Evolutionary conservation across 192 early-diverging fungal genomes (phyloP).

Genomic region (Podila minutissima): DNA sequence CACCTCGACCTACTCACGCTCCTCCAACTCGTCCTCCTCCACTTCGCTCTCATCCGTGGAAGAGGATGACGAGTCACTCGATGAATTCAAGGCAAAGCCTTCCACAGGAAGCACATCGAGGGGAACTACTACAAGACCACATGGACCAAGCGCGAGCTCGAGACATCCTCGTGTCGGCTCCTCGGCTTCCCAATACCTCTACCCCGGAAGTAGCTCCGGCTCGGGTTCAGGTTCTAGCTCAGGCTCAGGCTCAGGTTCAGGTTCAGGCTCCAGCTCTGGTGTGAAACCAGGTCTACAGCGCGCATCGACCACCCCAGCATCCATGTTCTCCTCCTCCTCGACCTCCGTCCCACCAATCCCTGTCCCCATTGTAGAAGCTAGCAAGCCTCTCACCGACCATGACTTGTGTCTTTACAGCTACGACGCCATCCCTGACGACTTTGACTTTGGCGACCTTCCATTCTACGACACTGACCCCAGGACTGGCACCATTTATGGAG

Average conservation of each 20-base stretch:
- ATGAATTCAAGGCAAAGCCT: neutral
- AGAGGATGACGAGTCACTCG: constrained; percentile 15
- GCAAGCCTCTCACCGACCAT: neutral
- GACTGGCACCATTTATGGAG: constrained; percentile 41
- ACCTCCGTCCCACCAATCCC: constrained; percentile 17
- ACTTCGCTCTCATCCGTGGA: constrained; percentile 23
- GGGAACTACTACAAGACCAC: neutral
- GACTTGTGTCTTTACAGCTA: constrained; percentile 26
- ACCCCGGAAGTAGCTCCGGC: neutral
- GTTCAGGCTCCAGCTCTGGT: constrained; percentile 21
- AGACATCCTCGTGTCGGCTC: neutral
- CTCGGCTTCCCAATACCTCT: neutral
- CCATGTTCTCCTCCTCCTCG: constrained; percentile 20
- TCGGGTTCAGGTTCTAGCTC: constrained; percentile 4
- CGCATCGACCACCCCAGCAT: constrained; percentile 28
- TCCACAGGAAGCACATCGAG: neutral
- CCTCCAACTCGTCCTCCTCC: constrained; percentile 23
- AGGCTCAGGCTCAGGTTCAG: constrained; percentile 31
- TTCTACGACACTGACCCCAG: constrained; percentile 46
- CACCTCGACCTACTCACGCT: constrained; percentile 7
- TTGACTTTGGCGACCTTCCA: constrained; percentile 45
- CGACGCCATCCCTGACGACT: constrained; percentile 37
- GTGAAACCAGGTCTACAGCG: constrained; percentile 26
- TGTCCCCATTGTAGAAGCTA: neutral
- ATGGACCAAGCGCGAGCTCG: neutral